Evolutionary conservation across 2,329 filamentous ascomycete species (phyloP).

Genomic region (Salinomyces thailandicus): DNA sequence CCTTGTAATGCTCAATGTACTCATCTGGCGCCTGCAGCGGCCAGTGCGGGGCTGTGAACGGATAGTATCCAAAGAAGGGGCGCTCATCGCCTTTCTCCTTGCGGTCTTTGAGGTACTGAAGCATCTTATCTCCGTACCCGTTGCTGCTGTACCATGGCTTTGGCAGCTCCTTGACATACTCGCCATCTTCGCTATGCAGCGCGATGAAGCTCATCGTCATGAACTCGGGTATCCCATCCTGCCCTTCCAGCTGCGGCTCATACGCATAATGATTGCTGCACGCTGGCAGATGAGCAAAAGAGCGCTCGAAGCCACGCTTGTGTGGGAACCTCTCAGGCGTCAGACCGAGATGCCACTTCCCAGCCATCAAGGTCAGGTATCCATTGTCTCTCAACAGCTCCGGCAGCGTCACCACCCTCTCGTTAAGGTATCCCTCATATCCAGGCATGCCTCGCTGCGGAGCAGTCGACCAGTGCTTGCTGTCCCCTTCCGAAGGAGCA

Average conservation of each 20-base stretch:
- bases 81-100: conserved; percentile 28
- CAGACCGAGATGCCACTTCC: conserved; percentile 55
- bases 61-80: conserved; percentile 51
- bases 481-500: conserved; percentile 39
- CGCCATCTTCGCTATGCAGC: conserved; percentile 30
- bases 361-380: conserved; percentile 51
- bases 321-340: conserved; percentile 47
- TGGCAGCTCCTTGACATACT: conserved; percentile 31
- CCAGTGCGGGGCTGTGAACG: conserved; percentile 55
- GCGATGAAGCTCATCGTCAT: conserved; percentile 35
- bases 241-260: conserved; percentile 35
- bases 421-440: conserved; percentile 55
- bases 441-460: conserved; percentile 49
- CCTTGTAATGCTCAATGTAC: conserved; percentile 47
- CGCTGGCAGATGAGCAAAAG: conserved; percentile 50
- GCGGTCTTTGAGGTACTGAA: conserved; percentile 28
- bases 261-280: conserved; percentile 49
- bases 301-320: conserved; percentile 48
- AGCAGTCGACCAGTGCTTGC: conserved; percentile 37
- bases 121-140: conserved; percentile 31
- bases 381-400: conserved; percentile 49
- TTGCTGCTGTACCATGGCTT: conserved; percentile 30
- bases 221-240: conserved; percentile 30
- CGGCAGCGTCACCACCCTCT: conserved; percentile 47
- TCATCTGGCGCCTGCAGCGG: conserved; percentile 49